Evolutionary conservation across 164 flowering plant species (phyloP), one percentile per base, ranked within the genome.

Genomic region (Sedum album): DNA sequence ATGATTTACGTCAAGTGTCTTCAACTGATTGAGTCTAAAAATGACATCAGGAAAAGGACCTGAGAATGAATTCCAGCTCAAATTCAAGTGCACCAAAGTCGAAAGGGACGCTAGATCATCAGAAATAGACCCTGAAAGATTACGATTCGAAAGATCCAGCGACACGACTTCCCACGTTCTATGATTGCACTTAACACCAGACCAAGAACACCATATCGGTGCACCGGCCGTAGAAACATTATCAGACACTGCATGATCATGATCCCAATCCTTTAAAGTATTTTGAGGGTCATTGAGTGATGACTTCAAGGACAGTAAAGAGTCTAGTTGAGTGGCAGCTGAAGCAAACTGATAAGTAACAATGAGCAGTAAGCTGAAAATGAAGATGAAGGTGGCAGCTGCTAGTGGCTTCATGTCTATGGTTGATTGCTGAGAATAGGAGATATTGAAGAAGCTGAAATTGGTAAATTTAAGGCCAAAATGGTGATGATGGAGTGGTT

Each of bases 181-280:
- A 13, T 66, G 77, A 71, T 80, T 81, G 76, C 99, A 95, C 36
- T 74, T 69, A 74, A 95, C 68, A 26, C 97, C 97, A 21, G 94
- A 79, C 99, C 99, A 95, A 5, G 85, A 66, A 72, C 99, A 95
- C 96, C 93, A 90, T 35, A 76, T 53, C 0, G 86, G 84, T 31
- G 65, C 72, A 18, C 68, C 73, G 20, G 17, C 49, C 21, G 30
- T 69, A 11, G 79, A 74, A 1, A 28, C 70, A 48, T 76, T 67
- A 66, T 71, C 65, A 11, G 68, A 30, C 15, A 73, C 73, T 15
- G 77, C 42, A 3, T 75, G 69, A 36, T 81, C 79, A 5, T 73
- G 69, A 41, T 82, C 79, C 98, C 98, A 94, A 42, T 84, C 88
- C 36, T 67, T 71, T 74, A 94, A 74, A 15, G 87, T 44, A 33